phyloP scores from a whole-genome alignment of 2,329 filamentous ascomycete species.

The Scleromitrula shiraiana region DNA sequence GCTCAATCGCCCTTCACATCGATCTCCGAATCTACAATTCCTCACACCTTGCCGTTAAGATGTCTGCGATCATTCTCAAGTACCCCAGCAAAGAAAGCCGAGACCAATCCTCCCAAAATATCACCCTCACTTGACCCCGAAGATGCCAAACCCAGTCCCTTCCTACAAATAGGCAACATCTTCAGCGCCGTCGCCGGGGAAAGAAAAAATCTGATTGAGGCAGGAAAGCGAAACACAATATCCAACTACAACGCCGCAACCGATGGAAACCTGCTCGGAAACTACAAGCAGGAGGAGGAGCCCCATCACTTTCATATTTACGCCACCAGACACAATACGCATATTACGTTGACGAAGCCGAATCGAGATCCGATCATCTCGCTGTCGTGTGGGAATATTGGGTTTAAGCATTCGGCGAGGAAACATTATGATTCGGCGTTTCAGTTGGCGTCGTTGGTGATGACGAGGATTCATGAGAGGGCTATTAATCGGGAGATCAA shows the following conservation, averaged over 20 bases:
- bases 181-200: no score
- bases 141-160: no score
- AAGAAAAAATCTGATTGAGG: no score
- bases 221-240: no score
- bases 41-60: constrained; percentile 10
- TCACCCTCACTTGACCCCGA: constrained; percentile 1
- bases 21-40: constrained; percentile 10
- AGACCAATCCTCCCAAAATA: constrained; percentile 4
- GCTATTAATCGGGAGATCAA: constrained; percentile 70
- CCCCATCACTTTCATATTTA: constrained; percentile 85
- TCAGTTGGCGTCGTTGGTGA: constrained; percentile 75
- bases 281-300: constrained; percentile 37
- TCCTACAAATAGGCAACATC: no score
- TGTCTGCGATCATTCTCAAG: constrained; percentile 30
- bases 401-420: constrained; percentile 77
- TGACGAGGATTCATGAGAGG: constrained; percentile 76
- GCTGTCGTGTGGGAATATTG: constrained; percentile 76
- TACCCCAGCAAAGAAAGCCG: constrained; percentile 21
- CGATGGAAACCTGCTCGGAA: no score
- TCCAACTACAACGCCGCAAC: no score
- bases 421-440: constrained; percentile 86
- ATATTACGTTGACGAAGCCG: constrained; percentile 82
- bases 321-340: constrained; percentile 87
- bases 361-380: constrained; percentile 72
- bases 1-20: constrained; percentile 20